phyloP scores from a whole-genome alignment of 495 filamentous ascomycete genomes.

The Penicillium coprophilum region DNA sequence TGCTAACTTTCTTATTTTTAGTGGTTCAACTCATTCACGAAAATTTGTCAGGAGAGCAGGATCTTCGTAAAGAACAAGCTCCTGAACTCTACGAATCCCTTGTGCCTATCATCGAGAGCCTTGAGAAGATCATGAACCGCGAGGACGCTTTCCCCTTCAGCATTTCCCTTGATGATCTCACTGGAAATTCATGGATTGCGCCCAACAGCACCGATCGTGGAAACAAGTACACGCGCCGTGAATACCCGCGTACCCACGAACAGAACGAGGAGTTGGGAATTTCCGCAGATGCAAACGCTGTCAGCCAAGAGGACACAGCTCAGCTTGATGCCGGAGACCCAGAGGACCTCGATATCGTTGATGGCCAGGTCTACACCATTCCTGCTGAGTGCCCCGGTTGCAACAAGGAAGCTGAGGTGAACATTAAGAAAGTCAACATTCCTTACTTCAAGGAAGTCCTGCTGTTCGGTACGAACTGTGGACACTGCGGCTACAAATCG shows the following conservation, averaged over 20 bases:
- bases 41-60: constrained; percentile 74
- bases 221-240: constrained; percentile 76
- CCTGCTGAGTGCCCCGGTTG: constrained; percentile 91
- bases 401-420: constrained; percentile 63
- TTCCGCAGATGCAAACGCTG: constrained; percentile 40
- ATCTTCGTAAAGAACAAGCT: constrained; percentile 64
- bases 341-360: constrained; percentile 74
- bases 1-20: not conserved
- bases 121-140: constrained; percentile 70
- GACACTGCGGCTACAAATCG: constrained; percentile 92
- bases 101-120: constrained; percentile 64
- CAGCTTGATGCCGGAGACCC: constrained; percentile 21
- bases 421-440: constrained; percentile 82
- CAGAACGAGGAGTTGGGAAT: constrained; percentile 85
- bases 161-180: constrained; percentile 80
- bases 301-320: constrained; percentile 25
- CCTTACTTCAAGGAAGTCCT: constrained; percentile 96
- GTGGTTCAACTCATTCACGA: constrained; percentile 58
- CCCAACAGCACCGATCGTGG: constrained; percentile 68
- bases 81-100: constrained; percentile 78
- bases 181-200: constrained; percentile 97
- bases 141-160: constrained; percentile 80
- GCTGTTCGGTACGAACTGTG: constrained; percentile 84
- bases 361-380: constrained; percentile 86
- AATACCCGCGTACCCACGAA: constrained; percentile 77